Evolutionary conservation across 352 stramenopile genomes (phyloP).

Genomic region (Phytophthora macrochlamydospora): DNA sequence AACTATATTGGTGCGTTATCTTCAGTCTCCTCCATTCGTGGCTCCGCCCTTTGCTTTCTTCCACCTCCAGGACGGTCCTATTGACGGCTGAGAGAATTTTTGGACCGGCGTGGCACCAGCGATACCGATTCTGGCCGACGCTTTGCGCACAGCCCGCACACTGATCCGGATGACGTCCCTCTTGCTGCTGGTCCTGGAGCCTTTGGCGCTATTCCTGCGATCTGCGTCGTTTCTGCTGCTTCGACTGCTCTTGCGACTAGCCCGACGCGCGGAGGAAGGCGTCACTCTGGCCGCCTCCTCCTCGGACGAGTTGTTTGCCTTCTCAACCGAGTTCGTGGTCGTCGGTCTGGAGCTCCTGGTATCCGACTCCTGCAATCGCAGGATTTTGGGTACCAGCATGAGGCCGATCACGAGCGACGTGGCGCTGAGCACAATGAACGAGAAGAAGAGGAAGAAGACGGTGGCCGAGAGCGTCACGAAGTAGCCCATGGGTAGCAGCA

Average conservation of each 20-base stretch:
- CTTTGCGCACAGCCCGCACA: slow-evolving; percentile 11
- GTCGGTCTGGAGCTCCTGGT: not conserved
- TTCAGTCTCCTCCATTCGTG: not conserved
- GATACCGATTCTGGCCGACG: slow-evolving; percentile 28
- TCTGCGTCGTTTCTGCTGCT: slow-evolving; percentile 4
- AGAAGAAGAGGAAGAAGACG: slow-evolving; percentile 45
- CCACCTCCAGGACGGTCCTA: slow-evolving; percentile 13
- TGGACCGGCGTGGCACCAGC: slow-evolving; percentile 20
- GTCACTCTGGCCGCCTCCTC: slow-evolving; percentile 12
- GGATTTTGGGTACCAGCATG: slow-evolving; percentile 45
- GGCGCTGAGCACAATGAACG: slow-evolving; percentile 29
- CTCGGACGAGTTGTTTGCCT: slow-evolving; percentile 7
- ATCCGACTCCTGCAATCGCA: slow-evolving; percentile 29
- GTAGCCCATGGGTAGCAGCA: slow-evolving; percentile 53
- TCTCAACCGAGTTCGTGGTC: slow-evolving; percentile 7
- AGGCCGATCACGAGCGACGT: slow-evolving; percentile 39
- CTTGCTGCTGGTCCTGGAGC: slow-evolving; percentile 13
- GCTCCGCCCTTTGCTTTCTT: slow-evolving; percentile 3
- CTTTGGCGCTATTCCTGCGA: not conserved
- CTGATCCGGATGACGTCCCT: slow-evolving; percentile 17
- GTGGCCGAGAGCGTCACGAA: slow-evolving; percentile 43
- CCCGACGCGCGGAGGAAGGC: slow-evolving; percentile 8
- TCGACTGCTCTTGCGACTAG: slow-evolving; percentile 10
- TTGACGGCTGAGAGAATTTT: slow-evolving; percentile 8
- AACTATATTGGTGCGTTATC: not conserved